Conservation (phyloP, 306 rosid genomes). For the Acmispon strigosus region DNA sequence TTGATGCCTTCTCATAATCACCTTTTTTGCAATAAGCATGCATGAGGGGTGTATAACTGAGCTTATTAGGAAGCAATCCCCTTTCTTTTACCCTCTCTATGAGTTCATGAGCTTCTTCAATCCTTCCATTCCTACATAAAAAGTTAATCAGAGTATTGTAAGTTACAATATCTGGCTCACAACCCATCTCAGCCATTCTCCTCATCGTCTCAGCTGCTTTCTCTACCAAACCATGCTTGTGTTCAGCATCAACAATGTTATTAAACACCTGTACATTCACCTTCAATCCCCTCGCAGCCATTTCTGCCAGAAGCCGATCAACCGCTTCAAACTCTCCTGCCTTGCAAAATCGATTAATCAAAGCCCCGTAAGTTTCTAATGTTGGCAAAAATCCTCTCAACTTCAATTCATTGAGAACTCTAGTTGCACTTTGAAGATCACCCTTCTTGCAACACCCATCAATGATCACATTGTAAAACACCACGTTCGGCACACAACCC, state of each 20-base stretch:
- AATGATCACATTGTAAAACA: conserved; percentile 65
- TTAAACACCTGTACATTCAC: conserved; percentile 50
- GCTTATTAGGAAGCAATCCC: conserved; percentile 47
- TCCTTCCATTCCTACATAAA: conserved; percentile 50
- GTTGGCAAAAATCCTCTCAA: conserved; percentile 62
- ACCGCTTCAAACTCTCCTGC: conserved; percentile 45
- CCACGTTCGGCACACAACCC: conserved; percentile 64
- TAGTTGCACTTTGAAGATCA: conserved; percentile 38
- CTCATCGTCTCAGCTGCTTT: conserved; percentile 37
- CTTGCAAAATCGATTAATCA: conserved; percentile 66
- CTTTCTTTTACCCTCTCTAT: conserved; percentile 37
- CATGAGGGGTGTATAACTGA: conserved; percentile 60
- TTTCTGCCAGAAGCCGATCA: conserved; percentile 58
- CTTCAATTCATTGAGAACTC: conserved; percentile 54
- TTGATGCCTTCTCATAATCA: conserved; percentile 53
- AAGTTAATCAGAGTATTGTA: conserved; percentile 55
- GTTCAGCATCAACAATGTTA: conserved; percentile 53
- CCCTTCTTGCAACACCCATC: conserved; percentile 71
- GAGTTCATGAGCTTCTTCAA: conserved; percentile 54
- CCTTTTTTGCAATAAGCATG: conserved; percentile 56
- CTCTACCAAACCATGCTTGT: conserved; percentile 37
- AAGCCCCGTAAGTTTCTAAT: conserved; percentile 52
- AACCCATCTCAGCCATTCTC: conserved; percentile 55
- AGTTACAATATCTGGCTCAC: conserved; percentile 65
- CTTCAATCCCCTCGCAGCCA: conserved; percentile 52